Conservation (phyloP, 2,329 filamentous ascomycete genomes). For the Colletotrichum sp. region DNA sequence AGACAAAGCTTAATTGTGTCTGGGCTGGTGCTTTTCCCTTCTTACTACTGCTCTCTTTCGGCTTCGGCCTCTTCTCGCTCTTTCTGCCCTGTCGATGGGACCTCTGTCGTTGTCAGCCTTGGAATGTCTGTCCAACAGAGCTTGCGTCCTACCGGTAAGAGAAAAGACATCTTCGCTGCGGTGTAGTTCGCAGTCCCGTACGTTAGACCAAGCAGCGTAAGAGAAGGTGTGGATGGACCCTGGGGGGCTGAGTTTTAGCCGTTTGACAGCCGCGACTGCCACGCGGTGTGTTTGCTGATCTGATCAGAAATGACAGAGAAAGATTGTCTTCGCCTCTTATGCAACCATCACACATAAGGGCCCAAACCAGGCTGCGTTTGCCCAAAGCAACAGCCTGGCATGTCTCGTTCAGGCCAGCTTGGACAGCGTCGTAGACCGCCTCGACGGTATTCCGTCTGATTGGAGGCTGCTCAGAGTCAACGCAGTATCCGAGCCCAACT, state of each 20-base stretch:
- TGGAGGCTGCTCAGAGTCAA: background rate
- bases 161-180: background rate
- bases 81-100: background rate
- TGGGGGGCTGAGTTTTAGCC: background rate
- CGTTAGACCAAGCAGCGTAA: rapidly evolving
- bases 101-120: background rate
- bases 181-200: background rate
- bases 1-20: constrained; percentile 36
- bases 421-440: background rate
- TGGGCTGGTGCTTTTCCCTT: background rate
- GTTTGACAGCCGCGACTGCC: background rate
- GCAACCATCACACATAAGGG: background rate
- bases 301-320: constrained; percentile 16
- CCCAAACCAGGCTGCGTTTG: background rate
- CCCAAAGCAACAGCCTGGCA: background rate
- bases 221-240: background rate
- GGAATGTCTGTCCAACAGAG: rapidly evolving
- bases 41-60: background rate
- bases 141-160: background rate
- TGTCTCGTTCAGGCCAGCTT: background rate
- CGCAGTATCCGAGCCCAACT: background rate
- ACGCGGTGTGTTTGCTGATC: background rate
- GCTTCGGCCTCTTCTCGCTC: background rate
- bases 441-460: background rate
- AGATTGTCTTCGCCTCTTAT: background rate